Conservation (phyloP, 2,329 filamentous ascomycete genomes). For the Aspergillus versicolor region DNA sequence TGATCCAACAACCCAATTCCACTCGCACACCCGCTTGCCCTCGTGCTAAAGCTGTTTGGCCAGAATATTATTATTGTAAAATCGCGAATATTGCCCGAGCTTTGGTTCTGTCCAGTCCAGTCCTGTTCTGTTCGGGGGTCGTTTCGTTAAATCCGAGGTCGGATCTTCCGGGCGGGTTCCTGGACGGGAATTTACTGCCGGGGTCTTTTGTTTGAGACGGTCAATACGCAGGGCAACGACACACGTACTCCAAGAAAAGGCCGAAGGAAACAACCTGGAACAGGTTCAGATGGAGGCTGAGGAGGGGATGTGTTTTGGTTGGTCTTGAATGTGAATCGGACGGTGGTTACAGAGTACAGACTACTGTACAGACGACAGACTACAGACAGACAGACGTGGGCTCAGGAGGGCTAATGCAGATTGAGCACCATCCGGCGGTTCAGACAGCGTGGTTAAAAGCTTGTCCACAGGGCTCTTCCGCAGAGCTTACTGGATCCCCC, state of each 20-base stretch:
- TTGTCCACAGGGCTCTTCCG: slow-evolving; percentile 23
- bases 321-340: neutral
- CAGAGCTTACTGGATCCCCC: slow-evolving; percentile 7
- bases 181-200: neutral
- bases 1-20: too few relatives aligned
- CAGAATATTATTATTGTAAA: neutral
- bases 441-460: slow-evolving; percentile 24
- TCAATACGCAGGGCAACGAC: too few relatives aligned
- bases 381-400: neutral
- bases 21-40: too few relatives aligned
- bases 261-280: too few relatives aligned
- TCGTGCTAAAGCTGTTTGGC: neutral
- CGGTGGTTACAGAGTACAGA: neutral
- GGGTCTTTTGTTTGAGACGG: too few relatives aligned
- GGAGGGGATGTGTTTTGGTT: neutral
- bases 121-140: too few relatives aligned
- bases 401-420: slow-evolving; percentile 14
- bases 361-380: neutral
- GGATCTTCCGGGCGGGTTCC: neutral
- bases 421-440: slow-evolving; percentile 8
- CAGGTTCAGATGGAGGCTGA: too few relatives aligned
- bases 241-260: too few relatives aligned
- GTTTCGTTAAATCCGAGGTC: neutral
- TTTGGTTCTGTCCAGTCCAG: neutral
- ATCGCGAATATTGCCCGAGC: neutral